Conservation (phyloP, 192 early-diverging fungal species). For the Spizellomyces sp. region DNA sequence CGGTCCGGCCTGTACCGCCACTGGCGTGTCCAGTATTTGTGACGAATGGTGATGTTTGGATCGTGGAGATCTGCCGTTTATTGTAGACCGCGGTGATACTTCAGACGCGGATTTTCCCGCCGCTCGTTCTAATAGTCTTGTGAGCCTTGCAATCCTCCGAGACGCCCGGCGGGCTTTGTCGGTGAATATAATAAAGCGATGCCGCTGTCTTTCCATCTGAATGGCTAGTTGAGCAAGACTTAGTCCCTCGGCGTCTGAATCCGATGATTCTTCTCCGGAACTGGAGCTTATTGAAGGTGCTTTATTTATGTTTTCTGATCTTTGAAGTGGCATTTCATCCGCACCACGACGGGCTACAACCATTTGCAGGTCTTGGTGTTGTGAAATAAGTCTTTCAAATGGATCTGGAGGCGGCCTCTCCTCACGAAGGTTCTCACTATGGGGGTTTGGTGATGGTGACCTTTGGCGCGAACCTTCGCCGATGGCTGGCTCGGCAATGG, state of each 20-base stretch:
- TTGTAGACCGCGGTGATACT: not conserved
- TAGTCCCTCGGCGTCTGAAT: not conserved
- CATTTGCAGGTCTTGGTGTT: not conserved
- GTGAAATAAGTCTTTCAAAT: not conserved
- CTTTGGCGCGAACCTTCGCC: too few species aligned
- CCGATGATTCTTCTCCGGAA: not conserved
- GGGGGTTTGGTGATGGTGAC: too few species aligned
- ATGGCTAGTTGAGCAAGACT: conserved; percentile 1
- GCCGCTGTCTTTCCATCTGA: not conserved
- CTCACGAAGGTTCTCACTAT: not conserved
- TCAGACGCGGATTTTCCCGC: not conserved
- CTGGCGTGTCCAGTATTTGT: not conserved
- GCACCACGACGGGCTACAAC: not conserved
- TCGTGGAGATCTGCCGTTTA: not conserved
- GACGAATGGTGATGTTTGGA: not conserved
- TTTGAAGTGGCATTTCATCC: not conserved
- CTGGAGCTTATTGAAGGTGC: too few species aligned
- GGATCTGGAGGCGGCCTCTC: not conserved
- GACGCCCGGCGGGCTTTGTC: conserved; percentile 6
- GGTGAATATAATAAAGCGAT: not conserved
- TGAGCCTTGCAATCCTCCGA: conserved; percentile 16
- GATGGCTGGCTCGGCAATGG: too few species aligned
- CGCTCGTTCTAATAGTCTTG: conserved; percentile 4
- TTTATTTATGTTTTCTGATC: too few species aligned
- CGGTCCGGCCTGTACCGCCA: not conserved